phyloP scores from a whole-genome alignment of 2,329 filamentous ascomycete species.

The Laburnicola sp. region DNA sequence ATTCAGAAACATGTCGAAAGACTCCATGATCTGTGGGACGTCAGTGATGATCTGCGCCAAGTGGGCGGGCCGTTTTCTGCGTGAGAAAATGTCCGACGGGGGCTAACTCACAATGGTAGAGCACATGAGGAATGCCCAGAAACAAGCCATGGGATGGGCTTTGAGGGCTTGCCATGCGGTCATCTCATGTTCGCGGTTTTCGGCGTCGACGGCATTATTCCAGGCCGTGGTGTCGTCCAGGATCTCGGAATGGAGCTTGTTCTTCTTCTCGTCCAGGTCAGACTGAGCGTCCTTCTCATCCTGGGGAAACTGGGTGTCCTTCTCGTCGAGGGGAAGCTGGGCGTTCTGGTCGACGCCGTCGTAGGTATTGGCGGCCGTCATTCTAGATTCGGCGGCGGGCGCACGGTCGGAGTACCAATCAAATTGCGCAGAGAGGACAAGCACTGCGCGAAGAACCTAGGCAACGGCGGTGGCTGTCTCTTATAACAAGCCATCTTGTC shows the following conservation, averaged over 20 bases:
- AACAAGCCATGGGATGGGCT: constrained; percentile 56
- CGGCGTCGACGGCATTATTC: constrained; percentile 55
- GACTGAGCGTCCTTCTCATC: no score
- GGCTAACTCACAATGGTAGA: constrained; percentile 53
- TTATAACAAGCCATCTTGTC: not conserved
- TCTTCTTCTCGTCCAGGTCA: constrained; percentile 5
- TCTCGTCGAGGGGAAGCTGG: not conserved
- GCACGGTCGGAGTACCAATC: not conserved
- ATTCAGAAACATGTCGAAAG: constrained; percentile 5
- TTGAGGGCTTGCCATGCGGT: constrained; percentile 52
- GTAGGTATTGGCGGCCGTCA: not conserved
- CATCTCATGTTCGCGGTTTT: constrained; percentile 58
- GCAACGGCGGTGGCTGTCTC: not conserved
- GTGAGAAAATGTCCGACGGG: not conserved
- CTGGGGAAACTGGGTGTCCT: no score
- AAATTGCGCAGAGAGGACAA: not conserved
- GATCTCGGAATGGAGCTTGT: constrained; percentile 20
- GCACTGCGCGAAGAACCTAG: not conserved
- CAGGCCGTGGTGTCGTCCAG: constrained; percentile 27
- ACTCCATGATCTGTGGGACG: not conserved
- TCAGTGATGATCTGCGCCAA: not conserved
- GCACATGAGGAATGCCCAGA: constrained; percentile 60
- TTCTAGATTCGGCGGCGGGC: not conserved
- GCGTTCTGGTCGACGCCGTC: not conserved
- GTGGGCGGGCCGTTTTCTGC: not conserved